Evolutionary conservation across 345 rosid species (phyloP).

Genomic region (Camelina neglecta): DNA sequence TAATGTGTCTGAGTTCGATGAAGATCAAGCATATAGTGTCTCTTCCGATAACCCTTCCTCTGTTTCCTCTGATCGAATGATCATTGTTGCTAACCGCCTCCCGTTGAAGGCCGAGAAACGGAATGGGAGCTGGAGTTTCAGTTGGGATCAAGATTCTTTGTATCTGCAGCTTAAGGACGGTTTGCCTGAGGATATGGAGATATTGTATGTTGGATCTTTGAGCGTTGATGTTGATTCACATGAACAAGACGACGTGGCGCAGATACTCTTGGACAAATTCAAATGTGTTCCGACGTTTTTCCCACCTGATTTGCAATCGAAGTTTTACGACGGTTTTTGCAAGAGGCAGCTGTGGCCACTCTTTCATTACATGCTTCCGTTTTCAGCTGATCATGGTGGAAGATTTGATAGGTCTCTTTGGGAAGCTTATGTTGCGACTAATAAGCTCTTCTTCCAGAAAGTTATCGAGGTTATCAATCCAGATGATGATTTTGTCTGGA

Average conservation of each 20-base stretch:
- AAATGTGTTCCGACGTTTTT: constrained; percentile 48
- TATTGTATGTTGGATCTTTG: constrained; percentile 48
- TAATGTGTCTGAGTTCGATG: constrained; percentile 47
- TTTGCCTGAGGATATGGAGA: constrained; percentile 52
- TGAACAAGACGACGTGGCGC: constrained; percentile 51
- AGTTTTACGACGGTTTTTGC: constrained; percentile 48
- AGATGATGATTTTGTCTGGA: constrained; percentile 51
- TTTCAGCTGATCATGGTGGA: constrained; percentile 50
- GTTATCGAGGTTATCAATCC: constrained; percentile 48
- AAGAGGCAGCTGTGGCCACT: constrained; percentile 51
- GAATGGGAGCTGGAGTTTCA: constrained; percentile 46
- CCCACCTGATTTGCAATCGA: constrained; percentile 45
- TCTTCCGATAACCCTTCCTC: constrained; percentile 49
- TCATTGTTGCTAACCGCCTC: constrained; percentile 48
- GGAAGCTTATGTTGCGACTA: constrained; percentile 48
- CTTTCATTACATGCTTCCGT: constrained; percentile 50
- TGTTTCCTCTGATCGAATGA: constrained; percentile 47
- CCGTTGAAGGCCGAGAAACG: constrained; percentile 46
- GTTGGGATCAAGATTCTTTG: constrained; percentile 48
- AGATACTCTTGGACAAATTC: constrained; percentile 45
- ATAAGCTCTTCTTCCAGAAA: constrained; percentile 49
- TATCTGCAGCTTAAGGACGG: constrained; percentile 49
- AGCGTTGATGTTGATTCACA: constrained; percentile 43
- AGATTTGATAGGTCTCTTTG: constrained; percentile 52
- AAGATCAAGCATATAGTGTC: constrained; percentile 47